A percentile compares a stretch with the other conserved stretches of the same genome.
These are phyloP conservation scores for Candida sanyaensis DNA, from an alignment of 1,139 yeast species.

Conservation along the genomic window DNA sequence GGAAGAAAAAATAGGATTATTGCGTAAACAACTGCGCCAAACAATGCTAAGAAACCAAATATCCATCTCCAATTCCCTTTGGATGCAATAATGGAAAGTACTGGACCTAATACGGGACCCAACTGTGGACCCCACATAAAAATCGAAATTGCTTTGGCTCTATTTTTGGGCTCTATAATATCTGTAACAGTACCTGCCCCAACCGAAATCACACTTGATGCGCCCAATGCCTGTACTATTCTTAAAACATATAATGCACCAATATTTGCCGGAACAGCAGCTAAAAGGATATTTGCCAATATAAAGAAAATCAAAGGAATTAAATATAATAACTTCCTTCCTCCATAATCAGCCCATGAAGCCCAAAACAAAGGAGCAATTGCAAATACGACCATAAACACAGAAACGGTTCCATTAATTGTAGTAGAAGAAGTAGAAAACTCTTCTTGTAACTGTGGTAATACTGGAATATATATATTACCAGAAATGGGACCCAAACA, in stretches of 20 bases:
- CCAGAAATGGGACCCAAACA: slow-evolving; percentile 63
- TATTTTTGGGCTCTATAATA: slow-evolving; percentile 43
- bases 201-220: slow-evolving; percentile 54
- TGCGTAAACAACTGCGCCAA: slow-evolving; percentile 41
- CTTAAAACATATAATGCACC: slow-evolving; percentile 45
- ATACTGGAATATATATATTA: slow-evolving; percentile 58
- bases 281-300: slow-evolving; percentile 49
- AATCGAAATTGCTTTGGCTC: slow-evolving; percentile 54
- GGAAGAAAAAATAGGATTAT: slow-evolving; percentile 48
- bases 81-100: slow-evolving; percentile 42
- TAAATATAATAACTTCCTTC: slow-evolving; percentile 52
- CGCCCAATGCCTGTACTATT: slow-evolving; percentile 55
- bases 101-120: slow-evolving; percentile 60
- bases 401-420: slow-evolving; percentile 61
- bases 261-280: slow-evolving; percentile 49
- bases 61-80: slow-evolving; percentile 54
- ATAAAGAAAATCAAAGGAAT: slow-evolving; percentile 45
- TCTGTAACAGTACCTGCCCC: slow-evolving; percentile 63
- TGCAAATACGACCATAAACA: slow-evolving; percentile 58
- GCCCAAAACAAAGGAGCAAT: slow-evolving; percentile 60
- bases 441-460: slow-evolving; percentile 46
- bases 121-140: slow-evolving; percentile 63
- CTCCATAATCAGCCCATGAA: slow-evolving; percentile 57
- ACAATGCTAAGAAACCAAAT: slow-evolving; percentile 52
- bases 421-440: slow-evolving; percentile 44